Conservation (phyloP, 169 alveolate genomes). For the Cryptosporidium ryanae region DNA sequence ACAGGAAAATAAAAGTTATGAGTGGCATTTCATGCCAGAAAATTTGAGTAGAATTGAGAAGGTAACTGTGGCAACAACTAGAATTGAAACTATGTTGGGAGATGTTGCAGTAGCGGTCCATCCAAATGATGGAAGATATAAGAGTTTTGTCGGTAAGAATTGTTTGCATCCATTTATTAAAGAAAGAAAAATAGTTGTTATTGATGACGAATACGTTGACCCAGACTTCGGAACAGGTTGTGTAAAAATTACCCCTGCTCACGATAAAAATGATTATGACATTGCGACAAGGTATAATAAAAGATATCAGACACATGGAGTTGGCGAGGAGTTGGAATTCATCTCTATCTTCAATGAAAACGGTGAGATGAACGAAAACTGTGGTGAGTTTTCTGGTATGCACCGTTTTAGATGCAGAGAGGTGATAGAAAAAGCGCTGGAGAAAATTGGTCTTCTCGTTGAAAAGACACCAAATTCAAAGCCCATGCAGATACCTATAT, state of each 20-base stretch:
- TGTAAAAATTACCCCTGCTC: slow-evolving; percentile 99
- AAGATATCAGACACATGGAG: slow-evolving; percentile 48
- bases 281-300: slow-evolving; percentile 95
- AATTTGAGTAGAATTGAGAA: slow-evolving; percentile 77
- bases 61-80: slow-evolving; percentile 94
- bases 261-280: slow-evolving; percentile 98
- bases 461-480: slow-evolving; percentile 89
- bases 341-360: slow-evolving; percentile 95
- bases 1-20: slow-evolving; percentile 82
- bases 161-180: slow-evolving; percentile 97
- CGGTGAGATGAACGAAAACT: slow-evolving; percentile 94
- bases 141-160: slow-evolving; percentile 93
- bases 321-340: slow-evolving; percentile 79
- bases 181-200: slow-evolving; percentile 91
- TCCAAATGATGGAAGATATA: slow-evolving; percentile 97
- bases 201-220: slow-evolving; percentile 97
- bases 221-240: slow-evolving; percentile 99
- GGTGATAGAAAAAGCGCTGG: slow-evolving; percentile 91
- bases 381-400: slow-evolving; percentile 95
- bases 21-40: slow-evolving; percentile 81
- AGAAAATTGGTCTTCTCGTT: slow-evolving; percentile 87
- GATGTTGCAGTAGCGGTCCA: slow-evolving; percentile 99
- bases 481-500: slow-evolving; percentile 96
- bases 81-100: slow-evolving; percentile 99
- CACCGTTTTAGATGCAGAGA: slow-evolving; percentile 96